Base-by-base conservation (phyloP, 1,139 yeast genomes). In the Saccharomyces pastorianus region DNA sequence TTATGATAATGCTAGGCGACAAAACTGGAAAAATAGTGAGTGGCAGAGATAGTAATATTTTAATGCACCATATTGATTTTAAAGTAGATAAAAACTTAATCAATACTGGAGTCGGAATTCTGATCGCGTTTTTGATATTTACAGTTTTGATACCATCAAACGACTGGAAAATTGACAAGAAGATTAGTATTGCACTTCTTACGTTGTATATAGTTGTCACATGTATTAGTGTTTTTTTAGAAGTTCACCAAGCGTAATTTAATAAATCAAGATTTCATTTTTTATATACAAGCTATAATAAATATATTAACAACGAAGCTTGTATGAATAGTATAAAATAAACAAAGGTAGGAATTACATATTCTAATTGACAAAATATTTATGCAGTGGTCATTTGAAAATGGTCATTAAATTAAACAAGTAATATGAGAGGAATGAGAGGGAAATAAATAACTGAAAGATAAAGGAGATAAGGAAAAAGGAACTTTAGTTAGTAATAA, bases 151-250 rank as follows among this genome's bases (percentile, higher is more conserved):
- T 88, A 6, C 90, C 93, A 0, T 58, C 75, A 32, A 84, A 85
- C 62, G 70, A 74, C 8, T 89, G 96, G 95, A 71, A 71, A 57
- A 75, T 89, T 69, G 83, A 85, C 55, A 72, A 77, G 54, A 69
- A 69, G 48, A 77, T 85, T 26, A 95, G 95, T 0, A 14, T 49
- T 4, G 20, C 59, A 25, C 55, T 66, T 34, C 48, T 67, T 29
- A 29, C 55, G 7, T 55, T 64, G 6, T 67, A 67, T 54, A 51
- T 53, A 11, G 9, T 54, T 3, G 53, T 61, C 6, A 62, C 58
- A 17, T 20, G 38, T 9, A 47, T 55, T 6, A 61, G 61, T 51
- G 50, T 61, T 11, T 55, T 47, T 48, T 25, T 56, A 5, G 61
- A 61, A 29, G 13, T 38, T 38, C 25, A 8, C 25, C 17, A 5